Evolutionary conservation across 805 yeast species (phyloP).

Genomic region (Ascoidea asiatica): DNA sequence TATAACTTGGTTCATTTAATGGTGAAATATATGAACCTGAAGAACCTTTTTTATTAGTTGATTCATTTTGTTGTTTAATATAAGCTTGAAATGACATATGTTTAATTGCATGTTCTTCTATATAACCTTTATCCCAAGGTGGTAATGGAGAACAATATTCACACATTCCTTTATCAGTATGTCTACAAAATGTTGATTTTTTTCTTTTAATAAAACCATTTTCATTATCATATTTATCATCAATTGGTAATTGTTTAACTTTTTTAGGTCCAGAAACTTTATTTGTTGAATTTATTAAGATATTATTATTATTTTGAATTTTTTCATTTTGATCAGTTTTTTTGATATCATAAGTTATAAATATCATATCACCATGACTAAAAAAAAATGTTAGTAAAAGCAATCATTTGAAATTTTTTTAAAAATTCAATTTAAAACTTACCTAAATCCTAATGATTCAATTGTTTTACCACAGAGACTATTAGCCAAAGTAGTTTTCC

Average conservation of each 20-base stretch:
- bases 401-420: conserved; percentile 13
- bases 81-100: conserved; percentile 82
- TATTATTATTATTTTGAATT: conserved; percentile 2
- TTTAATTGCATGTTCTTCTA: conserved; percentile 63
- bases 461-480: conserved; percentile 22
- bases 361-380: conserved; percentile 46
- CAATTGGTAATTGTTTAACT: conserved; percentile 50
- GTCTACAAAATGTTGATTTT: conserved; percentile 58
- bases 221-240: conserved; percentile 46
- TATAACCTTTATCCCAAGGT: conserved; percentile 81
- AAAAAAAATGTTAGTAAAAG: conserved; percentile 14
- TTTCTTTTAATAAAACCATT: conserved; percentile 63
- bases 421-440: neutral
- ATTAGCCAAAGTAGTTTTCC: conserved; percentile 25
- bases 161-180: conserved; percentile 93
- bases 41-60: conserved; percentile 43
- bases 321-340: too few species aligned
- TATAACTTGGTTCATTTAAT: conserved; percentile 54
- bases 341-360: conserved; percentile 28
- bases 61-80: conserved; percentile 56
- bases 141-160: conserved; percentile 93
- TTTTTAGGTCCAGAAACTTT: conserved; percentile 11
- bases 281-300: conserved; percentile 9
- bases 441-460: conserved; percentile 21
- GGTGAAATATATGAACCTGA: conserved; percentile 71